These are phyloP conservation scores for Dryas drummondii DNA, from an alignment of 306 rosid species.

Conservation along the genomic window DNA sequence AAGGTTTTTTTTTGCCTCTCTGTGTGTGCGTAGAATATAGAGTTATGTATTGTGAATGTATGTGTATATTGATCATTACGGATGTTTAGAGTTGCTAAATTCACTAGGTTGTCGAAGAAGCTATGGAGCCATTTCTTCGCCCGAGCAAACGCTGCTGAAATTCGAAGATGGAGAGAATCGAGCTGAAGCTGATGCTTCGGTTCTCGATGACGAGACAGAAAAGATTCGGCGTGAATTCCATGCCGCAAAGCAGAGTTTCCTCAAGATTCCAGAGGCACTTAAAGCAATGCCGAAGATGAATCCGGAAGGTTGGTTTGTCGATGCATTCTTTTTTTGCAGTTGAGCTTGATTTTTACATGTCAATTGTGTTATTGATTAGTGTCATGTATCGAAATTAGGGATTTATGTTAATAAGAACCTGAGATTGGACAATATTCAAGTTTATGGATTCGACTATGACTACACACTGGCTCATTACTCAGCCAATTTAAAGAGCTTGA, in stretches of 20 bases:
- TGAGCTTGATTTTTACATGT: background rate
- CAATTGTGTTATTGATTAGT: constrained; percentile 18
- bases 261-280: constrained; percentile 60
- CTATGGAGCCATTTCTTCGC: constrained; percentile 35
- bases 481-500: constrained; percentile 73
- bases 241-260: constrained; percentile 62
- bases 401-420: constrained; percentile 85
- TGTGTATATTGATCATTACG: background rate
- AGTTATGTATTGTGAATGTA: background rate
- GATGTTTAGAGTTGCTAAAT: background rate
- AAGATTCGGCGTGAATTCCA: constrained; percentile 61
- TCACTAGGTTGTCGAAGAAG: constrained; percentile 39
- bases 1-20: constrained; percentile 34
- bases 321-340: constrained; percentile 7
- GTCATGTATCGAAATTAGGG: constrained; percentile 42
- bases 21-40: background rate
- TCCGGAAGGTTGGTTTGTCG: constrained; percentile 65
- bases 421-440: constrained; percentile 75
- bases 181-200: constrained; percentile 17
- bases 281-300: constrained; percentile 70
- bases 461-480: constrained; percentile 96
- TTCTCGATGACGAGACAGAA: constrained; percentile 44
- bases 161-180: constrained; percentile 14
- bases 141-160: constrained; percentile 26
- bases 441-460: constrained; percentile 93